Evolutionary conservation across 2,329 filamentous ascomycete genomes (phyloP).

Genomic region (Ramularia endophylla): DNA sequence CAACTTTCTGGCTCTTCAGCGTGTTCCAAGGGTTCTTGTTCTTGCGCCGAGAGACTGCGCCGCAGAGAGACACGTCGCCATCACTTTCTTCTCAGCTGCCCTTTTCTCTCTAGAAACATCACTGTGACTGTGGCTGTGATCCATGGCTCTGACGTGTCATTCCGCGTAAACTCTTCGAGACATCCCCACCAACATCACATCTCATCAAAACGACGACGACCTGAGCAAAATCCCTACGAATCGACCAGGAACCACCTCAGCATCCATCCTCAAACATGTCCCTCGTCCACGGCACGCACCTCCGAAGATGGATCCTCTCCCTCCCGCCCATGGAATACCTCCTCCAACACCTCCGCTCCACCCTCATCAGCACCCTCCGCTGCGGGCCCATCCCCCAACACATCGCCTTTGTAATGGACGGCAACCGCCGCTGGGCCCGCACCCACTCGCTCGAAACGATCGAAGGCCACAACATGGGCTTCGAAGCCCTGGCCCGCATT

Average conservation of each 20-base stretch:
- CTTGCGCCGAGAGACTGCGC: not conserved
- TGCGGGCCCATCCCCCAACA: slow-evolving; percentile 92
- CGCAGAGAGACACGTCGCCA: too few relatives aligned
- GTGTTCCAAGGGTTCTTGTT: not conserved
- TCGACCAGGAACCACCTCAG: too few relatives aligned
- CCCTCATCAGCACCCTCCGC: slow-evolving; percentile 80
- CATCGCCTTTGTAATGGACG: slow-evolving; percentile 99
- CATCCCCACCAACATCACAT: too few relatives aligned
- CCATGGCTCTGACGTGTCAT: too few relatives aligned
- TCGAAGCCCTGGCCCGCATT: slow-evolving; percentile 89
- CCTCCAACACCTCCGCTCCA: slow-evolving; percentile 69
- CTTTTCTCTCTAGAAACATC: too few relatives aligned
- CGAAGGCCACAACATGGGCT: slow-evolving; percentile 91
- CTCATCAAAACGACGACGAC: too few relatives aligned
- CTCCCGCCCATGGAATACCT: slow-evolving; percentile 90
- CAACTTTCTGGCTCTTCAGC: too few relatives aligned
- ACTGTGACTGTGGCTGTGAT: too few relatives aligned
- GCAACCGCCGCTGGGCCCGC: slow-evolving; percentile 87
- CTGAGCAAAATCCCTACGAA: too few relatives aligned
- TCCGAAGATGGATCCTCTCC: slow-evolving; percentile 71
- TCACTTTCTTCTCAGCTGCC: too few relatives aligned
- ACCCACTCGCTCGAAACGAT: slow-evolving; percentile 91
- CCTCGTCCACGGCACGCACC: slow-evolving; percentile 47
- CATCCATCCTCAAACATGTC: not conserved
- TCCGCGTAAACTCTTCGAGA: too few relatives aligned